phyloP scores from a whole-genome alignment of 2,329 filamentous ascomycete genomes.

The Hirsutella thompsonii region DNA sequence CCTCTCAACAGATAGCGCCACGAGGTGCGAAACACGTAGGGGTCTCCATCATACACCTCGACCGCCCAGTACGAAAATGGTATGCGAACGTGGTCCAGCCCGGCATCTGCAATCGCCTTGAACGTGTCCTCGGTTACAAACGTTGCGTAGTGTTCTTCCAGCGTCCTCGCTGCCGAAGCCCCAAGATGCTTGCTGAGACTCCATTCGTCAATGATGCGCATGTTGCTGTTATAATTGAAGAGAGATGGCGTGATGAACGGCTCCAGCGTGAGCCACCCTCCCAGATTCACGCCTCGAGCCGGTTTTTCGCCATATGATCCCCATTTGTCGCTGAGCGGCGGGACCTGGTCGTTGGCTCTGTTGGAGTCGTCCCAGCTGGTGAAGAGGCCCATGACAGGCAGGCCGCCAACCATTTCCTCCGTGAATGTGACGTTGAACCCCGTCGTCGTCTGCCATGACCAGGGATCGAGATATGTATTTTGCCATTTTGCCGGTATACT shows the following conservation, averaged over 20 bases:
- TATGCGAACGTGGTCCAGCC: conserved; percentile 93
- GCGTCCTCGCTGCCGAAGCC: conserved; percentile 44
- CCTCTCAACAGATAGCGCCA: conserved; percentile 89
- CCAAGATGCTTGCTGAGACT: conserved; percentile 65
- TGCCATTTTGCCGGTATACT: conserved; percentile 53
- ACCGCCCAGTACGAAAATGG: conserved; percentile 94
- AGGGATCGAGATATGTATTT: conserved; percentile 75
- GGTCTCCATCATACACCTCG: conserved; percentile 69
- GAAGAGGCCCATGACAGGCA: conserved; percentile 86
- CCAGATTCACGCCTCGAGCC: conserved; percentile 81
- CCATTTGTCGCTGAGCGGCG: conserved; percentile 63
- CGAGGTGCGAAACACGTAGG: conserved; percentile 73
- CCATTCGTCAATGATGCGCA: conserved; percentile 77
- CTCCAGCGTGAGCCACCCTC: conserved; percentile 88
- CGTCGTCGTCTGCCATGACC: conserved; percentile 77
- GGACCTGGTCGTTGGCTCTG: conserved; percentile 66
- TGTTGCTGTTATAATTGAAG: conserved; percentile 52
- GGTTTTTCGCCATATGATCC: conserved; percentile 64
- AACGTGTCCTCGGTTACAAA: conserved; percentile 83
- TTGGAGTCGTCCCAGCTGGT: conserved; percentile 75
- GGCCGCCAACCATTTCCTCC: conserved; percentile 64
- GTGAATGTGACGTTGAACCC: conserved; percentile 96
- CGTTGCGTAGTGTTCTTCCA: conserved; percentile 86
- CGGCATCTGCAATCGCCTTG: conserved; percentile 69
- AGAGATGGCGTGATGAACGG: conserved; percentile 92